Evolutionary conservation across 192 early-diverging fungal species (phyloP).

Genomic region (Bifiguratus adelaidae): DNA sequence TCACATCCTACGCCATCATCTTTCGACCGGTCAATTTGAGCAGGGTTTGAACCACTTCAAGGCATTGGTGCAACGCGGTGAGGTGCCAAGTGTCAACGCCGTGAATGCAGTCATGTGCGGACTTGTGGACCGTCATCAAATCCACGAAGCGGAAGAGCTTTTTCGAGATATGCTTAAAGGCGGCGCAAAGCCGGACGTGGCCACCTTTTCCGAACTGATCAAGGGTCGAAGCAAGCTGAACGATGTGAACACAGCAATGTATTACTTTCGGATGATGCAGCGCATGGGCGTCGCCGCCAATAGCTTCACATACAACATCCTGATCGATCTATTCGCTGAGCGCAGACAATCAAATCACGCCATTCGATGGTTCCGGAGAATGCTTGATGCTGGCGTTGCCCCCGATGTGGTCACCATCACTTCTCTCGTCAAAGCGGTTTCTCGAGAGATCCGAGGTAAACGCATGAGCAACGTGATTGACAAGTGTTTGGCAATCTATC

Average conservation of each 20-base stretch:
- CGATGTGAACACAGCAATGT: not conserved
- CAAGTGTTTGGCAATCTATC: slow-evolving; percentile 1
- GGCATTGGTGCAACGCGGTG: too few relatives aligned
- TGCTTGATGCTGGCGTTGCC: slow-evolving; percentile 5
- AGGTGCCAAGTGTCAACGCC: too few relatives aligned
- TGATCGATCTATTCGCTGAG: slow-evolving; percentile 11
- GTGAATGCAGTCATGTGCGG: too few relatives aligned
- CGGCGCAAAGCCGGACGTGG: slow-evolving; percentile 9
- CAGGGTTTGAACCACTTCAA: too few relatives aligned
- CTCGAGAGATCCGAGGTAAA: not conserved
- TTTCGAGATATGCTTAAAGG: slow-evolving; percentile 10
- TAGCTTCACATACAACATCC: slow-evolving; percentile 14
- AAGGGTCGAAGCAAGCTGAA: not conserved
- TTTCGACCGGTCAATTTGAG: too few relatives aligned
- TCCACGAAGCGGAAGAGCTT: too few relatives aligned
- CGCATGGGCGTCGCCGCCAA: slow-evolving; percentile 9
- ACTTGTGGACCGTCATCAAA: too few relatives aligned
- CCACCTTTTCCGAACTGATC: slow-evolving; percentile 19
- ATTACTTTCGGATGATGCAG: slow-evolving; percentile 12
- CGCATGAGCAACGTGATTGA: not conserved
- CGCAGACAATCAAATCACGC: slow-evolving; percentile 6
- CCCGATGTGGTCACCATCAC: slow-evolving; percentile 14
- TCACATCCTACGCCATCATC: too few relatives aligned
- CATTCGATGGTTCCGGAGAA: slow-evolving; percentile 16
- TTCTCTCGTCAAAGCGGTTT: slow-evolving; percentile 8